Conservation (phyloP, 257 asterid genomes). For the Lycium ferocissimum region DNA sequence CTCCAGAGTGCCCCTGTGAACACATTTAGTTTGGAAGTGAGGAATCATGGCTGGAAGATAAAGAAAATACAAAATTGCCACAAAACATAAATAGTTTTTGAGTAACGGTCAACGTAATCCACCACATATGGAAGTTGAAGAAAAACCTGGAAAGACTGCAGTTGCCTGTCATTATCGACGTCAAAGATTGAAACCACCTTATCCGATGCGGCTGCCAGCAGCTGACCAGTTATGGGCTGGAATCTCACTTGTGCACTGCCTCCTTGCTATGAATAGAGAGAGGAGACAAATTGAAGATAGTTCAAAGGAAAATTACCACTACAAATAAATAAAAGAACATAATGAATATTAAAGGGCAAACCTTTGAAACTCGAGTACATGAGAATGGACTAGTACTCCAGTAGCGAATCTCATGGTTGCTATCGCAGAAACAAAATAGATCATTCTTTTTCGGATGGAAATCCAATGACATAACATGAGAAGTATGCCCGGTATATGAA, state of each 20-base stretch:
- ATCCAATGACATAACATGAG: slow-evolving; percentile 88
- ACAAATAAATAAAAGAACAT: slow-evolving; percentile 16
- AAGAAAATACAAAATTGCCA: neutral
- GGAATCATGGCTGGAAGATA: neutral
- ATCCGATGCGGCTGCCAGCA: slow-evolving; percentile 94
- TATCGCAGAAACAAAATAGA: slow-evolving; percentile 91
- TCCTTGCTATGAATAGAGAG: slow-evolving; percentile 66
- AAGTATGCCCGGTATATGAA: slow-evolving; percentile 76
- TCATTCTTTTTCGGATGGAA: slow-evolving; percentile 95
- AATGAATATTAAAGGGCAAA: slow-evolving; percentile 33
- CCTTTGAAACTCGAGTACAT: slow-evolving; percentile 81
- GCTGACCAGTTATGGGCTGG: slow-evolving; percentile 82
- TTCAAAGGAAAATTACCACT: neutral
- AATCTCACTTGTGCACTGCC: slow-evolving; percentile 98
- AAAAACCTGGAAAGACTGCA: slow-evolving; percentile 84
- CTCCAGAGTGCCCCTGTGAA: slow-evolving; percentile 75
- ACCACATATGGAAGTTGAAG: neutral
- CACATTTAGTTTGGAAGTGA: neutral
- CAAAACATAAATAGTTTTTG: neutral
- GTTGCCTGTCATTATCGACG: slow-evolving; percentile 90
- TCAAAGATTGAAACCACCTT: slow-evolving; percentile 85
- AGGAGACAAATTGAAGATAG: slow-evolving; percentile 22
- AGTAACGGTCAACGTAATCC: neutral
- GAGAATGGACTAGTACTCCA: slow-evolving; percentile 75
- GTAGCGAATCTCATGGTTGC: slow-evolving; percentile 75